Evolutionary conservation across 2,329 filamentous ascomycete genomes (phyloP), one percentile per base, ranked within the genome.

Genomic region (Cytospora paraplurivora): DNA sequence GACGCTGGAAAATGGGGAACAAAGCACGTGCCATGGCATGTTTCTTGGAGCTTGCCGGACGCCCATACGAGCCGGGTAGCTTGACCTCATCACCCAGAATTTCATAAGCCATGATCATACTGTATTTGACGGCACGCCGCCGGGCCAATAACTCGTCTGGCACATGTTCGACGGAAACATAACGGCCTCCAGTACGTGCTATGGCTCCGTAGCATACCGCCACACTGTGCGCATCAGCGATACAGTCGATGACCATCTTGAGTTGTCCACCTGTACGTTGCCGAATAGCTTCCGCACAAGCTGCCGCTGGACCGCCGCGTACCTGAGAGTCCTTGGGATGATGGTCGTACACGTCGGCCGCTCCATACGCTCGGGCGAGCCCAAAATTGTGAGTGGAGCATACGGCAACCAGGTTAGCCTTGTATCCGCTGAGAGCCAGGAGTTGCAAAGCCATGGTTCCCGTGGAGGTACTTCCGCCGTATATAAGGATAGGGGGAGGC

Each of bases 301-400:
- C n/a, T n/a, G n/a, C n/a, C n/a, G n/a, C n/a, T n/a, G n/a, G n/a
- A n/a, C n/a, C n/a, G n/a, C n/a, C n/a, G n/a, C n/a, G n/a, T n/a
- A n/a, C n/a, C n/a, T n/a, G n/a, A n/a, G n/a, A 83, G 10, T 62
- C 71, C 0, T 69, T 62, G 35, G 69, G 72, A 7, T 73, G 75
- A 68, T 83, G 81, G 67, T 83, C 80, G 53, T 81, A 81, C 0
- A 77, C 76, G 2, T 75, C 68, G 12, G 66, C 71, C 1, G 79
- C 80, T 0, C 82, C 82, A 0, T 84, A 75, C 13, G 68, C 66
- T 66, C 76, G 77, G 17, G 79, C 69, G 56, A 76, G 75, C 0
- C 75, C 76, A n/a, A 78, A 76, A 67, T 83, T 83, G 50, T 71
- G 75, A 13, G 72, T 67, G 0, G 77, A 79, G 0, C 75, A 74